These are phyloP conservation scores for Ceratobasidium sp. DNA, from an alignment of 1,284 basidiomycete species.

Conservation along the genomic window DNA sequence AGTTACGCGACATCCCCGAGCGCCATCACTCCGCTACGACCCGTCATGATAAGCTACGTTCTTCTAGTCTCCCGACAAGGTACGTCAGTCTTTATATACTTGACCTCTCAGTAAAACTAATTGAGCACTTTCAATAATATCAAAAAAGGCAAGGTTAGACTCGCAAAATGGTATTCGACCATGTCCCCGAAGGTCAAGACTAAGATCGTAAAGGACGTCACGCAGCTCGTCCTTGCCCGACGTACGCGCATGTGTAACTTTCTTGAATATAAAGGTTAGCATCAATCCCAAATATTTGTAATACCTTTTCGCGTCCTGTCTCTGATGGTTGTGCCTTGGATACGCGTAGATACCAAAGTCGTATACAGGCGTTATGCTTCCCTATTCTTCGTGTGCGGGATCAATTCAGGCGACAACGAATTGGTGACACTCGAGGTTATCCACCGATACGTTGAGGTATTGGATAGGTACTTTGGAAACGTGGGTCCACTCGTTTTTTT, in stretches of 20 bases:
- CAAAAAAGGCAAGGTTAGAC: slow-evolving; percentile 91
- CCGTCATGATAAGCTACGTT: slow-evolving; percentile 84
- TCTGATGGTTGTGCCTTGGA: slow-evolving; percentile 13
- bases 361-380: slow-evolving; percentile 98
- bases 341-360: slow-evolving; percentile 82
- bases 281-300: background rate
- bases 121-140: slow-evolving; percentile 10
- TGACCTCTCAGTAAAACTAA: slow-evolving; percentile 29
- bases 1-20: background rate
- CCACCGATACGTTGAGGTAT: slow-evolving; percentile 98
- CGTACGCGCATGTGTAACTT: slow-evolving; percentile 99
- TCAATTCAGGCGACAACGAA: slow-evolving; percentile 90
- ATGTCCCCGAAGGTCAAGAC: slow-evolving; percentile 93
- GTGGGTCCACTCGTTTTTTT: slow-evolving; percentile 65
- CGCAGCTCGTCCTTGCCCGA: slow-evolving; percentile 95
- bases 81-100: slow-evolving; percentile 55
- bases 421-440: slow-evolving; percentile 96
- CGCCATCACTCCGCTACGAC: slow-evolving; percentile 48
- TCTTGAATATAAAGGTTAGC: slow-evolving; percentile 95
- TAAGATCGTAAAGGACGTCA: slow-evolving; percentile 99
- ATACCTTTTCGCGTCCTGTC: background rate
- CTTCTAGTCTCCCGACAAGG: slow-evolving; percentile 95
- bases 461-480: slow-evolving; percentile 99
- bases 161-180: slow-evolving; percentile 99
- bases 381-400: slow-evolving; percentile 97